Base-by-base conservation (phyloP, 768 basidiomycete genomes). In the Leucosporidium creatinivorum region DNA sequence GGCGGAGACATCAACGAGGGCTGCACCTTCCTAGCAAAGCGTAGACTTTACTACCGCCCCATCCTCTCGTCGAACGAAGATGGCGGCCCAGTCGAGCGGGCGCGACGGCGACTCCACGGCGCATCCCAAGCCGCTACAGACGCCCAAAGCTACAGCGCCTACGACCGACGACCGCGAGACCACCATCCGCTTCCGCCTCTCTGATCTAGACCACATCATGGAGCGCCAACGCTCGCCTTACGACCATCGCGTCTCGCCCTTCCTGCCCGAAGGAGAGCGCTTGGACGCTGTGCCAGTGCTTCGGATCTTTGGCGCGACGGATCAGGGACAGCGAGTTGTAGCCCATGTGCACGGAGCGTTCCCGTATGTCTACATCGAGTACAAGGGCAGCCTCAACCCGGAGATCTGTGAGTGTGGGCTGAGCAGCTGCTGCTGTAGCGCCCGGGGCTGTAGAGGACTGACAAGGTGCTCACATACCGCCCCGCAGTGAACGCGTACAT, bases 301-400 rank as follows among this genome's bases (percentile, higher is more conserved):
- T 65, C 82, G 92, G 61, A 87, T 99, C 58, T 97, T 86, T 77
- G 96, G 94, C 19, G 80, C 85, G 18, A 89, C 91, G 2, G 88
- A 89, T 7, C 76, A 79, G 3, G 89, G 91, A 19, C 81, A 85
- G 77, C 88, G 86, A 75, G 84, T 91, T 25, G 93, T 92, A 75
- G 83, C 93, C 19, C 88, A 96, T 80, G 81, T 98, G 50, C 93
- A 96, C 77, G 91, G 93, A 80, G 88, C 89, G 36, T 94, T 88
- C 79, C 93, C 94, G 0, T 99, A 99, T 78, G 86, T 93, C 77
- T 94, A 85, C 77, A 83, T 94, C 56, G 88, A 91, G 73, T 99
- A 94, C 79, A 73, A 77, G 26, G 88, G 85, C 1, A 82, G 82
- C 36, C 77, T 93, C 75, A 82, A 83, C 55, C 85, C 86, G 0